A percentile compares a stretch with the other conserved stretches of the same genome.
These are phyloP conservation scores for Colletotrichum coccodes DNA, from an alignment of 2,329 filamentous ascomycete genomes.

Conservation along the genomic window DNA sequence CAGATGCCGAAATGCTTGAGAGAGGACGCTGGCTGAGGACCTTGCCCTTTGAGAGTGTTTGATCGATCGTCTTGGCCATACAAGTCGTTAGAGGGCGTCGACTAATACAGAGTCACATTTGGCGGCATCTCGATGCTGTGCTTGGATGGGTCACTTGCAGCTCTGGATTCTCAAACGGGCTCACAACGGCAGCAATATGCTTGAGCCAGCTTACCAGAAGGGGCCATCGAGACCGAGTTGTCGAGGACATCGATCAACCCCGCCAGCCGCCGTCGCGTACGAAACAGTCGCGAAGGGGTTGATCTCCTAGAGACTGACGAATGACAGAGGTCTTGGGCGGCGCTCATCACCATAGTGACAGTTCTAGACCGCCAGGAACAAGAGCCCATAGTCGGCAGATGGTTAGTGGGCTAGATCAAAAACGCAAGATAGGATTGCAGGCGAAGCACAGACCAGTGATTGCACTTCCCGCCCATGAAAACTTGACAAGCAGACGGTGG, in stretches of 20 bases:
- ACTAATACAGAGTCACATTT: too few species aligned
- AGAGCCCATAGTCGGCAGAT: not conserved
- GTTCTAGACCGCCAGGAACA: not conserved
- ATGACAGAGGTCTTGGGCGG: not conserved
- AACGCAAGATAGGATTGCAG: not conserved
- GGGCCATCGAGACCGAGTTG: too few species aligned
- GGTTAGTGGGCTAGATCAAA: not conserved
- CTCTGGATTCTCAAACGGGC: not conserved
- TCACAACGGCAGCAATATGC: too few species aligned
- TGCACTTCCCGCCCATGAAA: not conserved
- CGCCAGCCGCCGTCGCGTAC: not conserved
- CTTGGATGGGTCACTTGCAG: too few species aligned
- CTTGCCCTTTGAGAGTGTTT: too few species aligned
- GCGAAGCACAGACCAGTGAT: not conserved
- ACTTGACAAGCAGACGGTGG: constrained; percentile 4
- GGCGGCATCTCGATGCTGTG: too few species aligned
- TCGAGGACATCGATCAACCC: not conserved
- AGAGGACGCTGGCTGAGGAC: too few species aligned
- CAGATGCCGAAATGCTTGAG: too few species aligned
- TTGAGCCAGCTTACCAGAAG: not conserved
- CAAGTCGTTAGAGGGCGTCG: too few species aligned
- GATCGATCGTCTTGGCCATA: too few species aligned
- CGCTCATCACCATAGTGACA: not conserved
- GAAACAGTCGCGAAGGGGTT: not conserved
- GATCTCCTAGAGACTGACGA: not conserved